Base-by-base conservation (phyloP, 306 rosid species). In the Prunus dulcis region DNA sequence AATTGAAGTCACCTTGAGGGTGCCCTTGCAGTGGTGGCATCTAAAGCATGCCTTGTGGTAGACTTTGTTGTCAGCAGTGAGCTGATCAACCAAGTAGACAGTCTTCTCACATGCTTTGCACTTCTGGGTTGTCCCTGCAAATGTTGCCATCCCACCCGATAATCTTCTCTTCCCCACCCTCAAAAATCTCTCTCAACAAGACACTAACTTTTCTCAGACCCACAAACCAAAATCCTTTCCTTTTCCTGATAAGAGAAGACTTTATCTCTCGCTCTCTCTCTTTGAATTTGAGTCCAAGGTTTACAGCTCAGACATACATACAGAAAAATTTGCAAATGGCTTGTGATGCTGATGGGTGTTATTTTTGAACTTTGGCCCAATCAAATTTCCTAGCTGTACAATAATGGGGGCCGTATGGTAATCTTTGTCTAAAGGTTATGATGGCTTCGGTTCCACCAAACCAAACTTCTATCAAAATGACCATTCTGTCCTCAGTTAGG, bases 11-110 rank as follows among this genome's bases (percentile, higher is more conserved):
- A 89, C 99, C 99, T 90, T 92, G 83, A 95, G 97, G 80, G 97
- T 92, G 58, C 97, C 90, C 84, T 92, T 95, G 89, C 99, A 95
- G 78, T 95, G 99, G 82, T 90, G 96, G 79, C 99, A 95, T 82
- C 89, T 92, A 82, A 95, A 95, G 82, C 99, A 95, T 41, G 91
- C 89, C 74, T 89, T 92, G 82, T 95, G 99, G 69, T 89, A 95
- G 76, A 88, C 91, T 79, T 84, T 92, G 84, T 78, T 79, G 68
- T 95, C 99, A 84, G 97, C 93, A 78, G 91, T 87, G 7, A 89
- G 97, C 83, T 95, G 86, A 82, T 92, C 99, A 84, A 95, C 91
- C 82, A 87, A 86, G 58, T 95, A 95, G 1, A 92, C 99, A 27
- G 91, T 95, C 87, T 95, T 92, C 28, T 91, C 96, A 87, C 99